These are phyloP conservation scores for Starmerella lactis-condensi DNA, from an alignment of 805 yeast genomes.

Conservation along the genomic window DNA sequence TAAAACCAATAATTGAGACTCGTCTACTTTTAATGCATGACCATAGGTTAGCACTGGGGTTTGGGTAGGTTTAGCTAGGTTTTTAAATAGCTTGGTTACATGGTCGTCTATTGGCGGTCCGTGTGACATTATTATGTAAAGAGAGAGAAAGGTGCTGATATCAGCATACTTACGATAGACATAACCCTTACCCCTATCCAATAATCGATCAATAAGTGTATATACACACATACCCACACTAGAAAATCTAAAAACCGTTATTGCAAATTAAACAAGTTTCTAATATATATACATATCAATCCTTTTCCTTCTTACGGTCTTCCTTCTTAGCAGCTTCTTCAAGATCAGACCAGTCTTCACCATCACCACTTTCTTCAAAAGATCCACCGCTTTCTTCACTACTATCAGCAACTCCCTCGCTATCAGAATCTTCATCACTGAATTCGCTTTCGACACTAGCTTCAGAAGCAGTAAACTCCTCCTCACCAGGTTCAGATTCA, in stretches of 20 bases:
- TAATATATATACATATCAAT: neutral
- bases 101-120: no score
- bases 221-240: no score
- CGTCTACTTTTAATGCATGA: slow-evolving; percentile 3
- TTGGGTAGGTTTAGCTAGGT: neutral
- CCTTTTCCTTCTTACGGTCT: slow-evolving; percentile 15
- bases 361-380: slow-evolving; percentile 19
- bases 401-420: slow-evolving; percentile 20
- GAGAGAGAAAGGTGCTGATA: no score
- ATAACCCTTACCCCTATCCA: no score
- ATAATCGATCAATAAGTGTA: no score
- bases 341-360: slow-evolving; percentile 42
- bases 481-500: slow-evolving; percentile 45
- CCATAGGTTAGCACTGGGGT: slow-evolving; percentile 6
- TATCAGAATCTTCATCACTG: slow-evolving; percentile 27
- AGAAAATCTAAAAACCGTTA: no score
- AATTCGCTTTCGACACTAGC: slow-evolving; percentile 47
- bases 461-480: no score
- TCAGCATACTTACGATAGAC: no score
- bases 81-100: slow-evolving; percentile 9
- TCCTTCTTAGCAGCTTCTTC: slow-evolving; percentile 33
- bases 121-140: no score
- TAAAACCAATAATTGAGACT: slow-evolving; percentile 7
- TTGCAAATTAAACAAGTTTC: no score
- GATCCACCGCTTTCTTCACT: slow-evolving; percentile 13